phyloP scores from a whole-genome alignment of 225 moss, liverwort and hornwort genomes.

The Physcomitrellopsis africana region DNA sequence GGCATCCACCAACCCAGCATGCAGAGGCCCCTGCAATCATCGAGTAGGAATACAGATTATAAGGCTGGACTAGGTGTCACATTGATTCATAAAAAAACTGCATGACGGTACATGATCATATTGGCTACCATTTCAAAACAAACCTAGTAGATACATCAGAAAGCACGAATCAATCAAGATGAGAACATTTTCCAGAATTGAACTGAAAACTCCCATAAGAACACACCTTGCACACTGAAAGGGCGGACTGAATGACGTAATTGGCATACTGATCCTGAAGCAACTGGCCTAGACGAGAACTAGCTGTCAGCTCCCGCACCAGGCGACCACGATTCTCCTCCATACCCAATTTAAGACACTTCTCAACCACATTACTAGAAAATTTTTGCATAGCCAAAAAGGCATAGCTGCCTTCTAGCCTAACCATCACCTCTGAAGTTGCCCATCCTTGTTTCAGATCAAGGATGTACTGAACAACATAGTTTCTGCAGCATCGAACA shows the following conservation, averaged over 20 bases:
- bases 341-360: constrained; percentile 83
- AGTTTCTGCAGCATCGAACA: constrained; percentile 68
- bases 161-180: neutral
- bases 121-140: neutral
- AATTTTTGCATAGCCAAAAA: constrained; percentile 95
- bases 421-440: constrained; percentile 80
- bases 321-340: constrained; percentile 85
- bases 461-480: constrained; percentile 94
- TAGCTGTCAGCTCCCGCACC: constrained; percentile 86
- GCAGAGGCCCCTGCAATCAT: constrained; percentile 73
- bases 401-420: constrained; percentile 79
- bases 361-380: constrained; percentile 97
- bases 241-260: constrained; percentile 94
- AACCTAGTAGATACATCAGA: neutral
- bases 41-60: neutral
- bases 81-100: too few relatives aligned
- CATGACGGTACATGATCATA: neutral
- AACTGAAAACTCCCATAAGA: neutral
- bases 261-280: constrained; percentile 96
- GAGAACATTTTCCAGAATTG: neutral
- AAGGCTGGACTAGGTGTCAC: neutral
- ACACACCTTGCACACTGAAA: constrained; percentile 87
- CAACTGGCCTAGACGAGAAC: constrained; percentile 88
- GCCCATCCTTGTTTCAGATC: constrained; percentile 82
- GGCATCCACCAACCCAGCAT: constrained; percentile 88